Percentiles rank a stretch among this genome's conserved stretches.
phyloP scores from a whole-genome alignment of 768 basidiomycete genomes.

The Saitozyma podzolica region DNA sequence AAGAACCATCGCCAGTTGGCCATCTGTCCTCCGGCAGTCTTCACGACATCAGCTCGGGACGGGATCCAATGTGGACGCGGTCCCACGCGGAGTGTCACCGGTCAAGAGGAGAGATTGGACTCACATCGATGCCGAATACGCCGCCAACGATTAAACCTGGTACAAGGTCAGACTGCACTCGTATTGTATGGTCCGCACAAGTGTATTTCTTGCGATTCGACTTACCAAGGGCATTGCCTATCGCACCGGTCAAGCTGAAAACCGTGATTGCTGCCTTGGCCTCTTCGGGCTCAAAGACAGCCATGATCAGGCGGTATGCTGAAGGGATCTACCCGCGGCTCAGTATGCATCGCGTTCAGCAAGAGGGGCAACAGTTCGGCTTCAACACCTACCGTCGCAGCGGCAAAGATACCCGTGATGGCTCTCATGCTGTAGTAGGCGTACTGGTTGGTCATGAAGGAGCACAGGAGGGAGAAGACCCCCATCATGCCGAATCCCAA shows the following conservation, averaged over 20 bases:
- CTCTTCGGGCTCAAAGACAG: conserved; percentile 30
- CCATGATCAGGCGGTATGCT: conserved; percentile 14
- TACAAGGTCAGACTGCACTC: too few species aligned
- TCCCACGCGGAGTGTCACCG: too few species aligned
- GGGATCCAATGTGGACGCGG: too few species aligned
- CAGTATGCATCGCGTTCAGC: too few species aligned
- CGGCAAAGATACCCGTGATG: conserved; percentile 29
- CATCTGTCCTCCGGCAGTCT: conserved; percentile 18
- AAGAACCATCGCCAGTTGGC: conserved; percentile 48
- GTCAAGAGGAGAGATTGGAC: too few species aligned
- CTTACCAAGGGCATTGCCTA: conserved; percentile 23
- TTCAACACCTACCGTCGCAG: conserved; percentile 13
- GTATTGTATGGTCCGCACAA: too few species aligned
- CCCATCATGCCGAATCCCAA: conserved; percentile 37
- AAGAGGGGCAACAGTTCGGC: too few species aligned
- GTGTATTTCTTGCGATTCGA: too few species aligned
- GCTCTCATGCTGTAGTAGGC: conserved; percentile 38
- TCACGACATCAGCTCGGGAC: background rate
- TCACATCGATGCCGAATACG: conserved; percentile 31
- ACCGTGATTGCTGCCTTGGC: conserved; percentile 22
- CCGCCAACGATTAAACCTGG: conserved; percentile 31
- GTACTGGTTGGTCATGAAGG: conserved; percentile 31
- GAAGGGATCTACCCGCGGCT: background rate
- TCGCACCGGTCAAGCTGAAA: conserved; percentile 29
- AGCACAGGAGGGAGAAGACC: conserved; percentile 24